Base-by-base conservation (phyloP, 31 red algal genomes). In the Asparagopsis taxiformis region DNA sequence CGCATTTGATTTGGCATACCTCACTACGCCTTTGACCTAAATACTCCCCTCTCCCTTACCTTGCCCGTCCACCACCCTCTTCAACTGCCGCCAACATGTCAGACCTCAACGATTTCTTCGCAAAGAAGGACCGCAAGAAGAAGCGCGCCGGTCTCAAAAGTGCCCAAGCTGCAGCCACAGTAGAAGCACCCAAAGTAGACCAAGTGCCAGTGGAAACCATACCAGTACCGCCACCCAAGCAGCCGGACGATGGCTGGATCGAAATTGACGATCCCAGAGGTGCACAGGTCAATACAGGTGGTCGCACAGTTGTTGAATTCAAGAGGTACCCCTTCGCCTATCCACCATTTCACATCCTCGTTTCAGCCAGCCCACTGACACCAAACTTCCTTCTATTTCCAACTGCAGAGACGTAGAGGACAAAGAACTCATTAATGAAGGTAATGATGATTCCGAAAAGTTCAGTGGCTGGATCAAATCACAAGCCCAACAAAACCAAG, bases 111-210 rank as follows among this genome's bases (percentile, higher is more conserved):
- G 84, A 88, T 73, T 88, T 88, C 74, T 88, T 88, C 67, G 74
- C 72, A n/a, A 88, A 88, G 41, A 88, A 88, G 64, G 84, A 88
- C 74, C 72, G 73, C 49, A 88, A 88, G 65, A 88, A 88, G 84
- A 88, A 88, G 65, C 77, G 75, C 64, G 72, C 73, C 13, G 61
- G 52, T 39, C 43, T 51, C 2, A 74, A 63, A 59, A 44, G 70
- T 21, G 52, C 66, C 1, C 39, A 49, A n/a, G 74, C 73, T 4
- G 24, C 82, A 50, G 50, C 57, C 3, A 61, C 59, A 4, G 31
- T 48, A 59, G 76, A 38, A 28, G 61, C 43, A 15, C 39, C 48
- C 32, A 49, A 55, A 21, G n/a, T 51, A 21, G 68, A 56, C 22
- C 26, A 29, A 15, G 9, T 52, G 0, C 39, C 51, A 19, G 68